Conservation (phyloP, 176 grass and related monocot species). For the Luzula sylvatica region DNA sequence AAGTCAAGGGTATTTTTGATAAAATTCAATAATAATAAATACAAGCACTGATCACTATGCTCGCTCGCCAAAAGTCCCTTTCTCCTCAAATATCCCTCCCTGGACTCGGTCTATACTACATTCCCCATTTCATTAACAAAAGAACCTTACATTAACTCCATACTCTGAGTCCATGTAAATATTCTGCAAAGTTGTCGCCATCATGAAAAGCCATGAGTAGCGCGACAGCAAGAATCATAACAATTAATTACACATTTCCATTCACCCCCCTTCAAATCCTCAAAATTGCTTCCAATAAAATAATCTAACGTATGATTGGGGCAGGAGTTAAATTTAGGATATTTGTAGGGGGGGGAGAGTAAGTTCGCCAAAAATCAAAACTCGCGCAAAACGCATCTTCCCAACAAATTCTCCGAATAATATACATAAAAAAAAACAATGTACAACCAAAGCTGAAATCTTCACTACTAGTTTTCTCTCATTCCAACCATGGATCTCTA, state of each 20-base stretch:
- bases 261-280: background rate
- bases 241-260: background rate
- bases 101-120: background rate
- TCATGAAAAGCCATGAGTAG: constrained; percentile 8
- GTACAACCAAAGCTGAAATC: constrained; percentile 5
- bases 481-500: constrained; percentile 12
- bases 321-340: background rate
- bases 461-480: background rate
- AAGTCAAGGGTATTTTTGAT: no score
- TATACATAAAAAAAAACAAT: constrained; percentile 14
- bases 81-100: constrained; percentile 6
- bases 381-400: background rate
- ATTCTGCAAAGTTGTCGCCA: background rate
- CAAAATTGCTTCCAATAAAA: no score
- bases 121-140: background rate
- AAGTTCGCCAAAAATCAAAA: background rate
- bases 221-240: constrained; percentile 10
- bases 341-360: background rate
- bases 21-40: constrained; percentile 16
- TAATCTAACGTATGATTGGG: background rate
- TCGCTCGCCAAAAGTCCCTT: constrained; percentile 18
- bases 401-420: background rate
- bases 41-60: constrained; percentile 8
- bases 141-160: background rate
- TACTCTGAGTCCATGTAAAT: background rate